Percentiles rank a stretch among this genome's conserved stretches.
These are phyloP conservation scores for Arabidopsis hybrid DNA, from an alignment of 441 rosid genomes.

Conservation along the genomic window DNA sequence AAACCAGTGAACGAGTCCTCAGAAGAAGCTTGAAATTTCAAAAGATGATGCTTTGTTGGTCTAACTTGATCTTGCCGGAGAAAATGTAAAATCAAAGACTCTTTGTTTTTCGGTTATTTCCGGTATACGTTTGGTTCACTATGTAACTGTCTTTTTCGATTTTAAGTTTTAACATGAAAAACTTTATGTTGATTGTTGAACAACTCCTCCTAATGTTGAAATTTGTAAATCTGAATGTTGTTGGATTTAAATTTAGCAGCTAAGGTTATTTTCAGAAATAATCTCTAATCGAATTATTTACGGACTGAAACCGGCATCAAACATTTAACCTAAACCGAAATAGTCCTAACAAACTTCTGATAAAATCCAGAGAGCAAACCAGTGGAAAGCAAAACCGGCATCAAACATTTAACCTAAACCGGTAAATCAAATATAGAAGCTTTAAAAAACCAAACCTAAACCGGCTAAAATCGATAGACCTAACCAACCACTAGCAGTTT, in stretches of 20 bases:
- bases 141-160: slow-evolving; percentile 37
- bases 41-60: slow-evolving; percentile 38
- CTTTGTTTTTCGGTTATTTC: slow-evolving; percentile 40
- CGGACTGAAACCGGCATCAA: too few species aligned
- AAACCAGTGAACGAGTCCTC: slow-evolving; percentile 47
- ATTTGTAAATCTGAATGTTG: slow-evolving; percentile 29
- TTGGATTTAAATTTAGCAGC: neutral
- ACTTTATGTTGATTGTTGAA: slow-evolving; percentile 40
- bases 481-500: slow-evolving; percentile 24
- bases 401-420: slow-evolving; percentile 28
- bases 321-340: too few species aligned
- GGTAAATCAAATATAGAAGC: slow-evolving; percentile 13
- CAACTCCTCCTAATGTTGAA: slow-evolving; percentile 16
- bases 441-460: slow-evolving; percentile 24
- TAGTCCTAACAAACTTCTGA: too few species aligned
- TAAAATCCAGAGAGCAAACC: slow-evolving; percentile 13
- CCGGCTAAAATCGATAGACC: slow-evolving; percentile 27
- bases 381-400: slow-evolving; percentile 30
- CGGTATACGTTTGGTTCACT: slow-evolving; percentile 37
- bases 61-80: slow-evolving; percentile 35
- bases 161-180: slow-evolving; percentile 30
- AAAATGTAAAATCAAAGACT: slow-evolving; percentile 26
- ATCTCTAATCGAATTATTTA: too few species aligned
- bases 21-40: slow-evolving; percentile 49
- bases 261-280: too few species aligned